Conservation (phyloP, 2,329 filamentous ascomycete species). For the Leptographium galeiforme region DNA sequence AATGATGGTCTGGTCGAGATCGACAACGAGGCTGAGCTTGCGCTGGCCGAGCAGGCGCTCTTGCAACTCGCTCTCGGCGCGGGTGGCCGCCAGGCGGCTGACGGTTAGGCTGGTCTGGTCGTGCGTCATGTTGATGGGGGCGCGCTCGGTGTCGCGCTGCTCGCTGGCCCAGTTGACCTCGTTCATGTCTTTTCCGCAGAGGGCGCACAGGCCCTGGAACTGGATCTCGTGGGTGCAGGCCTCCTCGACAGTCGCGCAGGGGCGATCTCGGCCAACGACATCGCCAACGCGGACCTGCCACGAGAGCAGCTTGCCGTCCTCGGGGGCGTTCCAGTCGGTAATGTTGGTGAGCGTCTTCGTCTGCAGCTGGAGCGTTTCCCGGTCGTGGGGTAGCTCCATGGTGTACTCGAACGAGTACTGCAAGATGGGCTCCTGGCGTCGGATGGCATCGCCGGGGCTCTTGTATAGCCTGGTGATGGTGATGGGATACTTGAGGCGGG, state of each 20-base stretch:
- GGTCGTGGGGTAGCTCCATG: conserved; percentile 57
- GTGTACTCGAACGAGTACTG: conserved; percentile 77
- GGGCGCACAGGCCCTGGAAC: conserved; percentile 77
- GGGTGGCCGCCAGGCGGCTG: conserved; percentile 66
- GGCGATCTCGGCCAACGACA: conserved; percentile 43
- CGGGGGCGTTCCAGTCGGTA: conserved; percentile 69
- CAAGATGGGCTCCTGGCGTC: conserved; percentile 65
- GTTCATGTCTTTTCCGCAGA: conserved; percentile 95
- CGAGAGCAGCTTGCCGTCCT: conserved; percentile 62
- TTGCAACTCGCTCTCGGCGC: conserved; percentile 77
- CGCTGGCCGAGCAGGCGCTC: conserved; percentile 63
- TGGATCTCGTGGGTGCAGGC: conserved; percentile 84
- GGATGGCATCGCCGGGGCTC: conserved; percentile 58
- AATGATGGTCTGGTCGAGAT: conserved; percentile 96
- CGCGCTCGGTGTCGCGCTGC: conserved; percentile 65
- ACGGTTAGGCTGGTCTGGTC: conserved; percentile 80
- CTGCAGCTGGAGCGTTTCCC: conserved; percentile 43
- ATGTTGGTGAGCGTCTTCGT: conserved; percentile 56
- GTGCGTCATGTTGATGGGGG: conserved; percentile 89
- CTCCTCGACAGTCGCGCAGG: conserved; percentile 70
- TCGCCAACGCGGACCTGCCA: conserved; percentile 64
- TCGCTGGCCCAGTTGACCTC: conserved; percentile 76
- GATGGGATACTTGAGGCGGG: conserved; percentile 78
- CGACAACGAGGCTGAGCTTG: conserved; percentile 87
- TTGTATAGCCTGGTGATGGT: conserved; percentile 79